phyloP scores from a whole-genome alignment of 768 basidiomycete species.

The Tephrocybe sp. region DNA sequence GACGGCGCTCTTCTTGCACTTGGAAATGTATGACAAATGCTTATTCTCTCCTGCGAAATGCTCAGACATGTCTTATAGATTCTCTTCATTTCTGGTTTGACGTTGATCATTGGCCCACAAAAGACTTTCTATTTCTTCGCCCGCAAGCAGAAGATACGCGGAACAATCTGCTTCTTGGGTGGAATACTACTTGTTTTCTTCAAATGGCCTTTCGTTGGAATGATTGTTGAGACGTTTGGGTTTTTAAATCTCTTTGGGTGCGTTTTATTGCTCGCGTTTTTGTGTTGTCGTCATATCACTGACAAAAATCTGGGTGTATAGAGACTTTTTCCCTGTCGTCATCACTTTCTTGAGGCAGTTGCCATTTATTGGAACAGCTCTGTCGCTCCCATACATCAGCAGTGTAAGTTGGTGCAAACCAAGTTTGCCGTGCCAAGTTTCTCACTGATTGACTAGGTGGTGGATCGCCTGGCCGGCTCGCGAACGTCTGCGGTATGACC shows the following conservation, averaged over 20 bases:
- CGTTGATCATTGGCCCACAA: constrained; percentile 93
- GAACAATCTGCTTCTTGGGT: constrained; percentile 83
- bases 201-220: constrained; percentile 93
- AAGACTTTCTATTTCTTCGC: constrained; percentile 99
- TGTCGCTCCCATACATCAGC: constrained; percentile 87
- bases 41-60: background rate
- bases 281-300: background rate
- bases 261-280: constrained; percentile 7
- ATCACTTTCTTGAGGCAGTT: constrained; percentile 95
- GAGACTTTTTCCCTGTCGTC: constrained; percentile 99
- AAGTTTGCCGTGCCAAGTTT: background rate
- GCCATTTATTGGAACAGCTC: constrained; percentile 83
- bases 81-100: constrained; percentile 91
- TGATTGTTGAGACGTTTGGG: constrained; percentile 92
- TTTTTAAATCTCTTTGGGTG: constrained; percentile 98
- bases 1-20: constrained; percentile 94
- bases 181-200: constrained; percentile 91
- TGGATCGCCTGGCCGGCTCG: constrained; percentile 79
- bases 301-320: constrained; percentile 28
- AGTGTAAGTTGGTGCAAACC: constrained; percentile 48
- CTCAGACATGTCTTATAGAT: constrained; percentile 50
- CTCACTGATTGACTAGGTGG: constrained; percentile 43
- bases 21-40: constrained; percentile 72
- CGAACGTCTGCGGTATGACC: constrained; percentile 66
- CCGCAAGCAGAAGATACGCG: constrained; percentile 90